Evolutionary conservation across 2,329 filamentous ascomycete genomes (phyloP).

Genomic region (Aureobasidium sp.): DNA sequence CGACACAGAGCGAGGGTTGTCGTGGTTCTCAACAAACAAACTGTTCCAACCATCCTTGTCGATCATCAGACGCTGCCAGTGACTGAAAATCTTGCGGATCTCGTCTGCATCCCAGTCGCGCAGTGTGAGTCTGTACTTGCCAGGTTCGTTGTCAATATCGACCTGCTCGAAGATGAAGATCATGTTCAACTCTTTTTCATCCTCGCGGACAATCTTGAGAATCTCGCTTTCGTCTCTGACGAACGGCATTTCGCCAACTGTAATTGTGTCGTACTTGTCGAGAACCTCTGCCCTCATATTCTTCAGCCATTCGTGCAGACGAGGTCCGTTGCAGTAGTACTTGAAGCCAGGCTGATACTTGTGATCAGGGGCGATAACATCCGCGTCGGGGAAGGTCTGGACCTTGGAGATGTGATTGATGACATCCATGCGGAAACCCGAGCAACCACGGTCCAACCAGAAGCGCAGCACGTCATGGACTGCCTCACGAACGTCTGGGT

Average conservation of each 20-base stretch:
- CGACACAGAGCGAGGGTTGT: conserved; percentile 41
- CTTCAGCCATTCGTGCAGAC: conserved; percentile 50
- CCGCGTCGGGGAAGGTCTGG: conserved; percentile 35
- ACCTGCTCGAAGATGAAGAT: conserved; percentile 42
- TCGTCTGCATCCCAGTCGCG: conserved; percentile 36
- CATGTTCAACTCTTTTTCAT: conserved; percentile 38
- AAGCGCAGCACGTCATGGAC: conserved; percentile 41
- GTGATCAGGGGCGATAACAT: conserved; percentile 32
- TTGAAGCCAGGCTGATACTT: conserved; percentile 41
- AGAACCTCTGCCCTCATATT: conserved; percentile 45
- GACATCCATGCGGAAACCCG: conserved; percentile 42
- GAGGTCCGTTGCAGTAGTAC: conserved; percentile 50
- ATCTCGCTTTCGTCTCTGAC: conserved; percentile 38
- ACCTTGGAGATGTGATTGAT: conserved; percentile 43
- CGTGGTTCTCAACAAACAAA: conserved; percentile 42
- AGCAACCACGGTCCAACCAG: conserved; percentile 40
- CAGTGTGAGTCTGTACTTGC: conserved; percentile 29
- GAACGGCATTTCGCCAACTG: conserved; percentile 55
- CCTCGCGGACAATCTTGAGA: conserved; percentile 34
- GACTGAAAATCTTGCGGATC: conserved; percentile 33
- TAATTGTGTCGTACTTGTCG: conserved; percentile 49
- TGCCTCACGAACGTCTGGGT: conserved; percentile 34
- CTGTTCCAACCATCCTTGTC: conserved; percentile 43
- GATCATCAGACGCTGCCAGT: conserved; percentile 43
- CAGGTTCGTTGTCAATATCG: conserved; percentile 30